Evolutionary conservation across 1,284 basidiomycete genomes (phyloP).

Genomic region (Neonothopanus nambi): DNA sequence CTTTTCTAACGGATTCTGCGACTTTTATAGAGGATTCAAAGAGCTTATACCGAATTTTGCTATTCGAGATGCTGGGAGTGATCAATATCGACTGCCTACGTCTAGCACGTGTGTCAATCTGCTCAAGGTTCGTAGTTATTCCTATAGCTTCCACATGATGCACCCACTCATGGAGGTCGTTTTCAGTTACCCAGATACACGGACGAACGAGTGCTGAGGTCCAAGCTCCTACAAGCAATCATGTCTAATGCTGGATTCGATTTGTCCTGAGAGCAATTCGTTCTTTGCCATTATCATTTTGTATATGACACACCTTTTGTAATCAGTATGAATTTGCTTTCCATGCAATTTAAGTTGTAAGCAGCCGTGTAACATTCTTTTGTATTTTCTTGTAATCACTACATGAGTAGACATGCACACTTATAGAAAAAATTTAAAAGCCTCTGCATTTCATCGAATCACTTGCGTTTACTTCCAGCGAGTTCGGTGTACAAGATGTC

Average conservation of each 20-base stretch:
- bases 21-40: slow-evolving; percentile 70
- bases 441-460: no score
- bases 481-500: slow-evolving; percentile 38
- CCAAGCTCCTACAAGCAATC: slow-evolving; percentile 86
- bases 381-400: no score
- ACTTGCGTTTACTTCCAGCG: slow-evolving; percentile 21
- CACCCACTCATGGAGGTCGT: slow-evolving; percentile 6
- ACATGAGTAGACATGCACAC: no score
- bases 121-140: slow-evolving; percentile 58
- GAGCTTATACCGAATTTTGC: slow-evolving; percentile 85
- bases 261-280: slow-evolving; percentile 56
- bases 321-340: no score
- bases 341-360: no score
- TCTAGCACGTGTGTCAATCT: slow-evolving; percentile 87
- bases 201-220: slow-evolving; percentile 60
- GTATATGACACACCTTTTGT: not conserved
- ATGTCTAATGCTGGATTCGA: slow-evolving; percentile 87
- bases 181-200: slow-evolving; percentile 67
- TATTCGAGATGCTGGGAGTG: slow-evolving; percentile 76
- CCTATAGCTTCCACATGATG: slow-evolving; percentile 5
- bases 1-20: not conserved
- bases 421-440: no score
- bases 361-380: no score
- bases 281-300: not conserved
- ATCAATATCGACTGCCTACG: slow-evolving; percentile 78